Conservation (phyloP, 257 asterid genomes). For the Paraleonurus japonicus region DNA sequence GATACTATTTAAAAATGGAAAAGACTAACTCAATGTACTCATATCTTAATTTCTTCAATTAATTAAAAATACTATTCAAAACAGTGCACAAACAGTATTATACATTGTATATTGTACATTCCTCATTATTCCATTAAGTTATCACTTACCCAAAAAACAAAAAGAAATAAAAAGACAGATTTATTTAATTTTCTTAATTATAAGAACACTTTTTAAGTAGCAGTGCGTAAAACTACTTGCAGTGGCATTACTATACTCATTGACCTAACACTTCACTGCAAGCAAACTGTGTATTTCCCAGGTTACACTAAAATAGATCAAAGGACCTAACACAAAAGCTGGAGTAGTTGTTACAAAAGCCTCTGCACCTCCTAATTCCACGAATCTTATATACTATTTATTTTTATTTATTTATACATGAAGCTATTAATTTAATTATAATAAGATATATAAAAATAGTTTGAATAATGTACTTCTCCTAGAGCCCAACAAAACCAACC, state of each 20-base stretch:
- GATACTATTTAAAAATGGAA: no score
- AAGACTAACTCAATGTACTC: no score
- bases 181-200: background rate
- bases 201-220: slow-evolving; percentile 19
- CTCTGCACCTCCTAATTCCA: background rate
- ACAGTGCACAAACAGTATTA: background rate
- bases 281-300: slow-evolving; percentile 27
- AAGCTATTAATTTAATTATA: background rate
- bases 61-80: slow-evolving; percentile 14
- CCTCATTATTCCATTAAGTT: background rate
- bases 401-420: no score
- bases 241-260: slow-evolving; percentile 35
- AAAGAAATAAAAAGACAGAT: background rate
- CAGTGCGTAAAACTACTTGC: slow-evolving; percentile 15
- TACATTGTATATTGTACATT: slow-evolving; percentile 16
- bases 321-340: slow-evolving; percentile 26
- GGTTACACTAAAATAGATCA: slow-evolving; percentile 38
- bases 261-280: slow-evolving; percentile 30
- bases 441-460: background rate
- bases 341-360: slow-evolving; percentile 20
- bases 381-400: no score
- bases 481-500: slow-evolving; percentile 19
- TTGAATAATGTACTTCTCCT: slow-evolving; percentile 10
- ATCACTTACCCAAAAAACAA: slow-evolving; percentile 7
- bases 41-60: background rate